Percentiles rank a stretch among this genome's conserved stretches.
These are phyloP conservation scores for Astragalus membranaceus DNA, from an alignment of 306 rosid genomes.

Conservation along the genomic window DNA sequence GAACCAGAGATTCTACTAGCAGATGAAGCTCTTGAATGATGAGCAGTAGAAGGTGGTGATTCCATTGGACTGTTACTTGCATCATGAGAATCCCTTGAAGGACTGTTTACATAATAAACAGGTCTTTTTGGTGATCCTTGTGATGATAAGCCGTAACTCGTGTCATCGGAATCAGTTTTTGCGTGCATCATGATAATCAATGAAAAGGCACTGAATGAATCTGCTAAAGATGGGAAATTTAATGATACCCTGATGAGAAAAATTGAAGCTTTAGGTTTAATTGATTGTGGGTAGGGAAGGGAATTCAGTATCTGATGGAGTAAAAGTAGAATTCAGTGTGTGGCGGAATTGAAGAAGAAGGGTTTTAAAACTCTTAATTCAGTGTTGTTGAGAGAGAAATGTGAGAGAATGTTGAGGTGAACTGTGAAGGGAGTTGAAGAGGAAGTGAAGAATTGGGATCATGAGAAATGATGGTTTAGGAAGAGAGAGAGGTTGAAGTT, in stretches of 20 bases:
- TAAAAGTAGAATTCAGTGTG: background rate
- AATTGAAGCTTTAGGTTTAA: background rate
- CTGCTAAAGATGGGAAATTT: background rate
- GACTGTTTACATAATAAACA: constrained; percentile 68
- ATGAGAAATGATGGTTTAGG: no score
- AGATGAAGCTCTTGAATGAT: constrained; percentile 66
- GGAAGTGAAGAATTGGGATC: background rate
- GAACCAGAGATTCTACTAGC: constrained; percentile 62
- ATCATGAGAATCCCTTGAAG: constrained; percentile 75
- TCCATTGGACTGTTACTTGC: constrained; percentile 61
- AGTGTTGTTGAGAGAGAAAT: no score
- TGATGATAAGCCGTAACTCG: constrained; percentile 59
- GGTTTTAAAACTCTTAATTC: background rate
- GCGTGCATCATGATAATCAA: constrained; percentile 42
- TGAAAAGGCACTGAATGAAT: background rate
- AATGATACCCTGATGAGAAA: constrained; percentile 13
- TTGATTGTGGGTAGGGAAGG: background rate
- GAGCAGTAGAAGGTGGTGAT: constrained; percentile 59
- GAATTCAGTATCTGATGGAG: no score
- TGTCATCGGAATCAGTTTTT: constrained; percentile 68
- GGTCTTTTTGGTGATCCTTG: constrained; percentile 62
- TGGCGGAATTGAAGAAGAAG: background rate
- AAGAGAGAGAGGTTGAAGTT: background rate
- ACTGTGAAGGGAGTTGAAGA: background rate
- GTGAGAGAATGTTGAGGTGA: background rate